A percentile compares a stretch with the other conserved stretches of the same genome.
Conservation (phyloP, 768 basidiomycete genomes). For the Russula lepida region DNA sequence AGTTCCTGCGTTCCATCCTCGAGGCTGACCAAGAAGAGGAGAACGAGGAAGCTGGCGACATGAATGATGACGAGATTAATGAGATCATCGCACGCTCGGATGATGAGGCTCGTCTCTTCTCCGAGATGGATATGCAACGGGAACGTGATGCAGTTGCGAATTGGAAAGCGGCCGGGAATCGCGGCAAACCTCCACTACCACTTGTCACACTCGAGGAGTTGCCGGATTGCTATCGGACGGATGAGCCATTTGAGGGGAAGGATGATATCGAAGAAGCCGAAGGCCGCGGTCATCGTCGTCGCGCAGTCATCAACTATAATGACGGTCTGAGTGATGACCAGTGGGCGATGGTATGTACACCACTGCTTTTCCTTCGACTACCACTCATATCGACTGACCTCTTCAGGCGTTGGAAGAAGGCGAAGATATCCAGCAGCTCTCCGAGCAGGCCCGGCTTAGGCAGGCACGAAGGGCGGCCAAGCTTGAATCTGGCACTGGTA, state of each 20-base stretch:
- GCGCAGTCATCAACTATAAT: conserved; percentile 83
- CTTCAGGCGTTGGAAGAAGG: conserved; percentile 68
- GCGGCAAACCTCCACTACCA: conserved; percentile 65
- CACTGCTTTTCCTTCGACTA: neutral
- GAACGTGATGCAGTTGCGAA: conserved; percentile 52
- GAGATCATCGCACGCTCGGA: conserved; percentile 83
- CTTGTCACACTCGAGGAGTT: conserved; percentile 86
- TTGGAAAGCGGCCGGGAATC: conserved; percentile 69
- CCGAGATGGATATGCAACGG: conserved; percentile 73
- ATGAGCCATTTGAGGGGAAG: conserved; percentile 67
- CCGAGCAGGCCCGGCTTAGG: conserved; percentile 55
- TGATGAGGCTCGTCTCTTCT: conserved; percentile 67
- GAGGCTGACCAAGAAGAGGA: conserved; percentile 88
- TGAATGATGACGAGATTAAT: conserved; percentile 94
- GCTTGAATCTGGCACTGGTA: conserved; percentile 51
- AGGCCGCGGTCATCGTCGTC: conserved; percentile 78
- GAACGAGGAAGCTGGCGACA: conserved; percentile 83
- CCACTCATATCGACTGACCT: neutral
- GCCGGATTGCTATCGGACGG: conserved; percentile 83
- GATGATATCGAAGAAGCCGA: conserved; percentile 54
- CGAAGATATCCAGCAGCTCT: conserved; percentile 67
- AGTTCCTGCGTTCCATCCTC: conserved; percentile 83
- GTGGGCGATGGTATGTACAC: conserved; percentile 65
- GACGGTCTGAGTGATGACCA: conserved; percentile 93
- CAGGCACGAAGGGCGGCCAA: conserved; percentile 55